Percentiles rank a stretch among this genome's conserved stretches.
phyloP scores from a whole-genome alignment of 1,284 basidiomycete genomes.

The Inonotus hispidus region DNA sequence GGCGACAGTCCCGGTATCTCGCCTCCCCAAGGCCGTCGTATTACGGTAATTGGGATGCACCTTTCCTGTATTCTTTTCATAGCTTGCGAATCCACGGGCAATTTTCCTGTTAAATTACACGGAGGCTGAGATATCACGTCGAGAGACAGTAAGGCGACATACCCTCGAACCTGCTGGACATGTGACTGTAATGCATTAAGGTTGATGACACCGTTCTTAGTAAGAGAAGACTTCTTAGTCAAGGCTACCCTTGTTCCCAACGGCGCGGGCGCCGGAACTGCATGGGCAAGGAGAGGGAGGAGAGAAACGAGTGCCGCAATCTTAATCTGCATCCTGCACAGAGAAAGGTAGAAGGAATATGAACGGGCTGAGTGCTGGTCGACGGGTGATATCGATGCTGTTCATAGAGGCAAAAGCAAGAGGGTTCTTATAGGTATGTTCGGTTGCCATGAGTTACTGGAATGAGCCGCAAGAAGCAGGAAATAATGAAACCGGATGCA shows the following conservation, averaged over 20 bases:
- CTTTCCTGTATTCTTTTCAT: slow-evolving; percentile 17
- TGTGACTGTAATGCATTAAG: slow-evolving; percentile 9
- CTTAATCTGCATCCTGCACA: slow-evolving; percentile 10
- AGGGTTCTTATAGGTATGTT: background rate
- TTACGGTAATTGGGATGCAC: slow-evolving; percentile 14
- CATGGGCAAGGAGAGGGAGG: slow-evolving; percentile 15
- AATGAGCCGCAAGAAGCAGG: background rate
- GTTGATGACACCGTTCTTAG: slow-evolving; percentile 16
- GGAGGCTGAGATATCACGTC: background rate
- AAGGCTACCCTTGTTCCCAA: slow-evolving; percentile 20
- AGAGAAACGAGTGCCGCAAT: slow-evolving; percentile 14
- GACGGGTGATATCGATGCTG: background rate
- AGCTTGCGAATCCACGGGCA: slow-evolving; percentile 15
- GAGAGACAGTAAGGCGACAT: background rate
- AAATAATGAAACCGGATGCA: background rate
- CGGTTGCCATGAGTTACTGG: background rate
- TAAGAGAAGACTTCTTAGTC: slow-evolving; percentile 3
- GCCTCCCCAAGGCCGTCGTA: background rate
- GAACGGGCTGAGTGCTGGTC: background rate
- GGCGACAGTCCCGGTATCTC: slow-evolving; percentile 12
- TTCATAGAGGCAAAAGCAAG: background rate
- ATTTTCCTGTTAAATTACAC: slow-evolving; percentile 10
- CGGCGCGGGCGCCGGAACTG: slow-evolving; percentile 2
- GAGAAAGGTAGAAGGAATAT: background rate
- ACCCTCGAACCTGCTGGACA: slow-evolving; percentile 10